A percentile compares a stretch with the other conserved stretches of the same genome.
Conservation (phyloP, 2,329 filamentous ascomycete genomes). For the Cladophialophora immunda region DNA sequence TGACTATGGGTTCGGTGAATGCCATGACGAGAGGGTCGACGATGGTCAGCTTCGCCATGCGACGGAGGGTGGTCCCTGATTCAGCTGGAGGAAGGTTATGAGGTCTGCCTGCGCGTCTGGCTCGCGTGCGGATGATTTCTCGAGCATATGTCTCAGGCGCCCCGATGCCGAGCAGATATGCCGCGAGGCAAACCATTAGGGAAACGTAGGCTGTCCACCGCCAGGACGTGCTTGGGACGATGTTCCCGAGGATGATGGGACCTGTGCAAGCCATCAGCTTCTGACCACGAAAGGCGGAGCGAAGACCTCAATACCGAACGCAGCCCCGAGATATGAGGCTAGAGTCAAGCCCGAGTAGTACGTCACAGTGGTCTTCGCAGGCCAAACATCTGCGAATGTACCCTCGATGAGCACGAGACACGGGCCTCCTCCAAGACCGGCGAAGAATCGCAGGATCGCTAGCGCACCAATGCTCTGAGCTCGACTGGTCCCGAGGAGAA, state of each 20-base stretch:
- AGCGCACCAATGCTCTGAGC: background rate
- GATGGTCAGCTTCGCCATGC: background rate
- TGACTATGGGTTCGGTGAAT: constrained; percentile 1
- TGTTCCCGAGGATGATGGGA: background rate
- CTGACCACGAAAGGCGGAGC: background rate
- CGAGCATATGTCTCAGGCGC: background rate
- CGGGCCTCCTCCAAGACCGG: background rate
- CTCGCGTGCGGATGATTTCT: background rate
- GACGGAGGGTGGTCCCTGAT: background rate
- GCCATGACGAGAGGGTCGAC: background rate
- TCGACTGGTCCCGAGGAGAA: background rate
- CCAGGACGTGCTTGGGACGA: background rate
- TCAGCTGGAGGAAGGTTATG: background rate
- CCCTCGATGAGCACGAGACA: constrained; percentile 6
- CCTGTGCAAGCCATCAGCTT: background rate
- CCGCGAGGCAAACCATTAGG: background rate
- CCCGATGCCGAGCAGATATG: background rate
- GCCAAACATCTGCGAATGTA: constrained; percentile 3
- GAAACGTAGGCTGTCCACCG: background rate
- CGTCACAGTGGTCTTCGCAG: background rate
- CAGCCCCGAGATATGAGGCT: background rate
- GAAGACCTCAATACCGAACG: background rate
- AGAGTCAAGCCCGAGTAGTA: background rate
- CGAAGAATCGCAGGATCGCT: background rate
- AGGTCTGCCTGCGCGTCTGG: background rate